A percentile compares a stretch with the other conserved stretches of the same genome.
Conservation (phyloP, 1,139 yeast genomes). For the Hemisphaericaspora lyxosophila region DNA sequence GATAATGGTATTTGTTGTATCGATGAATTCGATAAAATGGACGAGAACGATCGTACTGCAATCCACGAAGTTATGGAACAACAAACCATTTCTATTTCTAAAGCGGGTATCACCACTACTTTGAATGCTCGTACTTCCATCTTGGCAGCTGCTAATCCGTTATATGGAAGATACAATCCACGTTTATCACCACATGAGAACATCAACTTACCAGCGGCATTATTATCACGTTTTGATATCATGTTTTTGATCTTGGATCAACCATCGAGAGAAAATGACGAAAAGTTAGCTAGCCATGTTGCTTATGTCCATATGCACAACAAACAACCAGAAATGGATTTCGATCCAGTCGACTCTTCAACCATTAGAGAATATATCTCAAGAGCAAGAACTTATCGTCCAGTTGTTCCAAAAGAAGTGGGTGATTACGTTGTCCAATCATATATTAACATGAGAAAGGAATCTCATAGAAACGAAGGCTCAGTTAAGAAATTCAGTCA, state of each 20-base stretch:
- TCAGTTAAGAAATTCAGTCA: slow-evolving; percentile 79
- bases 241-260: slow-evolving; percentile 83
- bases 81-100: slow-evolving; percentile 94
- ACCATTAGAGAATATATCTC: slow-evolving; percentile 88
- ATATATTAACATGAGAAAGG: slow-evolving; percentile 90
- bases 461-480: slow-evolving; percentile 76
- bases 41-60: slow-evolving; percentile 93
- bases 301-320: slow-evolving; percentile 94
- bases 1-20: slow-evolving; percentile 98
- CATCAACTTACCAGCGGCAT: slow-evolving; percentile 94
- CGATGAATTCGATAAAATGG: slow-evolving; percentile 99
- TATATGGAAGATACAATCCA: slow-evolving; percentile 93
- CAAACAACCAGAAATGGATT: slow-evolving; percentile 75
- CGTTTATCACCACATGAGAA: slow-evolving; percentile 89
- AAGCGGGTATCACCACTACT: slow-evolving; percentile 97
- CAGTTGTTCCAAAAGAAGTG: slow-evolving; percentile 81
- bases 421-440: slow-evolving; percentile 86
- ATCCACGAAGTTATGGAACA: slow-evolving; percentile 99
- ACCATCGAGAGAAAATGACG: slow-evolving; percentile 80
- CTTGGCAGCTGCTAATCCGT: slow-evolving; percentile 96
- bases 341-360: slow-evolving; percentile 74
- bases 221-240: slow-evolving; percentile 91
- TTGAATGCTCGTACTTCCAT: slow-evolving; percentile 94
- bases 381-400: slow-evolving; percentile 81
- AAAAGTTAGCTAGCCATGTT: slow-evolving; percentile 86